Percentiles rank a stretch among this genome's conserved stretches.
These are phyloP conservation scores for Geoglossum cookeanum DNA, from an alignment of 2,329 filamentous ascomycete genomes.

Conservation along the genomic window DNA sequence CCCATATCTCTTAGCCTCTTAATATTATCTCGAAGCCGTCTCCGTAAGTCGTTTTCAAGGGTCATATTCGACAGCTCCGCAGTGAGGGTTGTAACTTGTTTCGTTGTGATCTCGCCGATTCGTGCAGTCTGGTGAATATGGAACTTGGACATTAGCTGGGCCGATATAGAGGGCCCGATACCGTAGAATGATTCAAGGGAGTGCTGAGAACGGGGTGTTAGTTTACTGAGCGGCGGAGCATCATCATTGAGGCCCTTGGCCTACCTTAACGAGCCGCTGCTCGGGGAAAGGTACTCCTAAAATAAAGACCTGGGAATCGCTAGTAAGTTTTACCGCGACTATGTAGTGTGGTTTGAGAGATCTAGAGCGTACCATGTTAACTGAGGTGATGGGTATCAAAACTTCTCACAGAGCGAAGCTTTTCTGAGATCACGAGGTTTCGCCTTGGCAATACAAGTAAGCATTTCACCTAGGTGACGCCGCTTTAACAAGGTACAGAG, in stretches of 20 bases:
- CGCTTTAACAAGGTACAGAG: too few species aligned
- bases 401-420: background rate
- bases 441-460: too few species aligned
- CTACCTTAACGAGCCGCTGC: slow-evolving; percentile 63
- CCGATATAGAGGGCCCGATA: slow-evolving; percentile 50
- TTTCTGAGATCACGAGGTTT: too few species aligned
- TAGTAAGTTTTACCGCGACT: slow-evolving; percentile 7
- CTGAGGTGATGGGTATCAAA: background rate
- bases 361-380: background rate
- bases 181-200: slow-evolving; percentile 74
- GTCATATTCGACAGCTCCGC: slow-evolving; percentile 80
- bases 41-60: slow-evolving; percentile 72
- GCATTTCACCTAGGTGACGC: too few species aligned
- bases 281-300: slow-evolving; percentile 75
- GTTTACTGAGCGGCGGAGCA: background rate
- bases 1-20: slow-evolving; percentile 75
- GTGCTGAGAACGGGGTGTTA: slow-evolving; percentile 32
- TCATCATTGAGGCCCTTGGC: slow-evolving; percentile 7
- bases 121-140: slow-evolving; percentile 70
- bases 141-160: slow-evolving; percentile 69
- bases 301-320: slow-evolving; percentile 49
- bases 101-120: slow-evolving; percentile 53
- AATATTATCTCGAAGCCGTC: slow-evolving; percentile 70
- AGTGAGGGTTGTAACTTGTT: slow-evolving; percentile 64
- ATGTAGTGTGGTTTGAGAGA: background rate